Base-by-base conservation (phyloP, 352 stramenopile species). In the Phytophthora pistaciae region DNA sequence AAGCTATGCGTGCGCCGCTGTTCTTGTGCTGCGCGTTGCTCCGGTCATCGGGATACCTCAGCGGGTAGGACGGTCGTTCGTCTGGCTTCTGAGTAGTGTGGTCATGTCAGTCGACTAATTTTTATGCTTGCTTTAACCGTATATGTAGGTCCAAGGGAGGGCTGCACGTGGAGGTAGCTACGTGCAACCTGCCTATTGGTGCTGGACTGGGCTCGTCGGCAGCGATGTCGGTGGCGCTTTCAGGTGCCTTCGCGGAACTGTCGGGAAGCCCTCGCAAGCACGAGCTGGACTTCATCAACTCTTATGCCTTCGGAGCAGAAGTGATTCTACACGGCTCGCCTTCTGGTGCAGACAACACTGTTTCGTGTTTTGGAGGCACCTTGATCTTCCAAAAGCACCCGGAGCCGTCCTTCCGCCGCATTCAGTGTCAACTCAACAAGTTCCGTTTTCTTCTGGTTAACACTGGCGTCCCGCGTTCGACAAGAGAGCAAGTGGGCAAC, bases 321-420 rank as follows among this genome's bases (percentile, higher is more conserved):
- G 87, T 93, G 18, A 88, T 98, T 55, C 74, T 98, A 23, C 95
- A 98, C 60, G 95, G 94, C 10, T 87, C 80, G 11, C 95, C 95
- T 48, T 98, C 92, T 13, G 95, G 95, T 48, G 85, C 98, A 25
- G 95, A 98, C 80, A 98, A 98, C 67, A 98, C 91, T 1, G 87
- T 98, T 13, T 92, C 88, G 27, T 87, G 87, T 36, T 98, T 91
- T 72, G 92, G 91, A 29, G 94, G 95, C 1, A 79, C 92, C n/a
- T 74, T 98, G 23, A 48, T 88, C 50, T 98, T 97, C 69, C 72
- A 79, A 14, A 94, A 93, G 56, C 60, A 76, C 13, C 77, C 80
- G 1, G 66, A 72, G 38, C 78, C 87, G 0, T 78, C 73, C 11
- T 90, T 92, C 58, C 60, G 74, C 46, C 65, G 67, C 25, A 81